Base-by-base conservation (phyloP, 2,329 filamentous ascomycete species). In the Phaeosphaeriaceae sp. region DNA sequence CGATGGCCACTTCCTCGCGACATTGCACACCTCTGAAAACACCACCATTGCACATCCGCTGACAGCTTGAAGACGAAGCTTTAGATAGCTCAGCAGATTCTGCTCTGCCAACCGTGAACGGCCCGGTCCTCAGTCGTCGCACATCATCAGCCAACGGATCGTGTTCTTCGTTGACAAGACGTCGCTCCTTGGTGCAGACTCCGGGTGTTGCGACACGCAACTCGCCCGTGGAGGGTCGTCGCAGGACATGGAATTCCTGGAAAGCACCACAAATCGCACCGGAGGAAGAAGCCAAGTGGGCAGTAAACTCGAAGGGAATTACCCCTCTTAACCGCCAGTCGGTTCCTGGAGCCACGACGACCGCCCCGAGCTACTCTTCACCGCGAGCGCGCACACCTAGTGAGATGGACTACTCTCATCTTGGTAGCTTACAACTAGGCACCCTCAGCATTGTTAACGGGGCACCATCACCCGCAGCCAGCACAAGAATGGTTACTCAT, bases 391-490 rank as follows among this genome's bases (percentile, higher is more conserved):
- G 70, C 41, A 82, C 80, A 7, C 80, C 80, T 9, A 70, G 74
- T 3, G 80, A 83, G 11, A 69, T 78, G 52, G 75, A 79, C 10
- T 79, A 79, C 58, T 71, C 75, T 5, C 78, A 81, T 48, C 71
- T 81, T 27, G 80, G 81, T 5, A 71, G 68, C 27, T 73, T 80
- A 53, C 70, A 76, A 54, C 72, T 78, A 7, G 82, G 82, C 7
- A 79, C 80, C 3, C 71, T 83, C 9, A 74, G 78, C 19, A 76
- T 84, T 19, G 82, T 80, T 6, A 84, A 84, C 56, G 82, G 81
- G 9, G 73, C 77, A 17, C 73, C 79, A 10, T 83, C 81, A 3
- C 81, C 82, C 15, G 78, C 78, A 48, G 74, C 78, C 2, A 79
- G 79, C 57, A 65, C 76, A 42, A 61, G 51, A 22, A 45, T 63